Conservation (phyloP, 352 stramenopile species). For the Proteromonas lacertae region DNA sequence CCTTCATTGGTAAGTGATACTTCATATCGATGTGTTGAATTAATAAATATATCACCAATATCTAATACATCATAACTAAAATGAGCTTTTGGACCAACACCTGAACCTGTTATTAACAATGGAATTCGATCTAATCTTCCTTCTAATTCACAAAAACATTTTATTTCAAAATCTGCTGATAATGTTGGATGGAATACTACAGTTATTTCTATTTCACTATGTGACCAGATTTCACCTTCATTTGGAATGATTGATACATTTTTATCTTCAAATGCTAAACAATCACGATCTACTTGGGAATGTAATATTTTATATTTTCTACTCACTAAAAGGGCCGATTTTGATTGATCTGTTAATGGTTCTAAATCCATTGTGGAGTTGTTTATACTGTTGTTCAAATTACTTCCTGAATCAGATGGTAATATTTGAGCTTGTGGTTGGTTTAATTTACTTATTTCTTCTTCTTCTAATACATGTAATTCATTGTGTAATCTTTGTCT, state of each 20-base stretch:
- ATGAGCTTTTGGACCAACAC: constrained; percentile 55
- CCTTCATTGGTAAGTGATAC: constrained; percentile 62
- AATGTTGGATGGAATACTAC: constrained; percentile 41
- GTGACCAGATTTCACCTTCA: constrained; percentile 46
- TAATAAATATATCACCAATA: constrained; percentile 71
- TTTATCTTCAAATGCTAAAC: constrained; percentile 64
- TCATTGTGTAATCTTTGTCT: constrained; percentile 32
- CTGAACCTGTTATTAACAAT: constrained; percentile 37
- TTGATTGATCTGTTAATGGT: background rate
- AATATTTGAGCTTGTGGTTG: too few relatives aligned
- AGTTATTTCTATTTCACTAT: constrained; percentile 49
- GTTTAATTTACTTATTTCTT: constrained; percentile 15
- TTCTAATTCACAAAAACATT: constrained; percentile 38
- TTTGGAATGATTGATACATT: constrained; percentile 51
- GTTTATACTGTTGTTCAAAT: too few relatives aligned
- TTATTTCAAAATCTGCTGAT: constrained; percentile 31
- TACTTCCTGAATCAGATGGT: too few relatives aligned
- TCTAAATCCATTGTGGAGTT: too few relatives aligned
- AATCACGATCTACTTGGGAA: constrained; percentile 41
- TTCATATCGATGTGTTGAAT: constrained; percentile 33
- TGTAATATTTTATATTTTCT: constrained; percentile 53
- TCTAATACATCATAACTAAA: constrained; percentile 67
- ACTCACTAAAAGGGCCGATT: constrained; percentile 20
- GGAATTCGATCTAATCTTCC: constrained; percentile 43
- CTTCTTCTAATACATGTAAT: constrained; percentile 32